Base-by-base conservation (phyloP, 2,329 filamentous ascomycete species). In the Ophiocordyceps unilateralis region DNA sequence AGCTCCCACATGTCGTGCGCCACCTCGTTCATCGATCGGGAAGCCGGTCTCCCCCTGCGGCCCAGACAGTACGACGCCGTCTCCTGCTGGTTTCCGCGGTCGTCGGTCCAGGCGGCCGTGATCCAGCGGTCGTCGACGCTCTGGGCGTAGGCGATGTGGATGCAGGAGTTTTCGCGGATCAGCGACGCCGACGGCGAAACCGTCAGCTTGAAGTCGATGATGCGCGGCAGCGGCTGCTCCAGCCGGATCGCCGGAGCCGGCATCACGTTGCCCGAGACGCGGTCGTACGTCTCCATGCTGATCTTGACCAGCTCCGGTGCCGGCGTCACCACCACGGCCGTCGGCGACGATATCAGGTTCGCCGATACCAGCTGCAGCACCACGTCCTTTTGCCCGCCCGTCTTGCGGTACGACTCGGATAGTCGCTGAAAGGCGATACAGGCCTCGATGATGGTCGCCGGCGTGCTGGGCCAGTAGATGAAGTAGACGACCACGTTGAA, bases 81-180 rank as follows among this genome's bases (percentile, higher is more conserved):
- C 49, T 78, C 76, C 56, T 88, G 82, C 47, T 82, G 76, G 46
- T 74, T 76, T 2, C 85, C 85, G 22, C 74, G 73, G 50, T 78
- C 84, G 54, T 93, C 83, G 1, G 80, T 84, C 85, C 85, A 93
- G 1, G 81, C 81, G 6, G 77, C 81, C 12, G 79, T 81, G 32
- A 91, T 64, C 86, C 86, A 93, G 9, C 78, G 68, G 19, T 81
- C 76, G 55, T 89, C 83, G 11, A 79, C 67, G 53, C 83, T 88
- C 44, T 78, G 71, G 2, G 81, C 75, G 53, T 93, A 93, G 1
- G 81, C 83, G 39, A 93, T 65, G 56, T 93, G 85, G 24, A 93
- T 75, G 53, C 81, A 81, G 1, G 78, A 83, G 49, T 87, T 85
- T 55, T 91, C 84, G 44, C 81, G 75, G 43, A 91, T 66, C 6